Percentiles rank a stretch among this genome's conserved stretches.
These are phyloP conservation scores for Rhodotorula glutinis DNA, from an alignment of 1,284 basidiomycete species.

Conservation along the genomic window DNA sequence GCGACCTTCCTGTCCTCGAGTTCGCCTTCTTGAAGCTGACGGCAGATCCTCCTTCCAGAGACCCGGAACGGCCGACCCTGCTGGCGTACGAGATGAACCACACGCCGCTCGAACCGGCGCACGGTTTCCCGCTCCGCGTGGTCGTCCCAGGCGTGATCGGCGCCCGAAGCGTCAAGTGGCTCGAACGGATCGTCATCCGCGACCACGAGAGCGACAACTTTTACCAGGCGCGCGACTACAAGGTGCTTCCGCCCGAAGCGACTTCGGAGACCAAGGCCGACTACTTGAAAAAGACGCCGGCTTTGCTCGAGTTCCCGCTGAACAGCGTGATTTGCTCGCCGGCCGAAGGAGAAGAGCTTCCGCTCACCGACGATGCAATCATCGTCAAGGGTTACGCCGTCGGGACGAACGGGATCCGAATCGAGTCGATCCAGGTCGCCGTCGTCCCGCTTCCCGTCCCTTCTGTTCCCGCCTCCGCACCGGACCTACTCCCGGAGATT, in stretches of 20 bases:
- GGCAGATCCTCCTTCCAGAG: slow-evolving; percentile 16
- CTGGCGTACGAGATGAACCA: slow-evolving; percentile 64
- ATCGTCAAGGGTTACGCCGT: slow-evolving; percentile 36
- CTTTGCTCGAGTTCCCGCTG: slow-evolving; percentile 30
- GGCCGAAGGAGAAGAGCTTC: background rate
- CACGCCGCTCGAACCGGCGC: slow-evolving; percentile 56
- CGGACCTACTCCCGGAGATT: background rate
- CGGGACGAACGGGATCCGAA: slow-evolving; percentile 17
- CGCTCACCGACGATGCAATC: background rate
- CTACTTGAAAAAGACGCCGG: slow-evolving; percentile 16
- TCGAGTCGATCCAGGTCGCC: slow-evolving; percentile 15
- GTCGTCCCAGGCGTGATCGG: slow-evolving; percentile 62
- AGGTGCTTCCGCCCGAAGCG: slow-evolving; percentile 34
- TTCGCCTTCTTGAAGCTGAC: background rate
- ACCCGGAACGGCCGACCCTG: slow-evolving; percentile 48
- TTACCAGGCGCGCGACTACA: slow-evolving; percentile 38
- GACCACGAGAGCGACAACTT: slow-evolving; percentile 31
- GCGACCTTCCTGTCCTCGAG: background rate
- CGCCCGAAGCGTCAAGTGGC: slow-evolving; percentile 60
- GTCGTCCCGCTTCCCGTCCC: slow-evolving; percentile 8
- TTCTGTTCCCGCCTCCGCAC: background rate
- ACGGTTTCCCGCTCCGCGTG: slow-evolving; percentile 58
- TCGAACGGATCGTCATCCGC: slow-evolving; percentile 52
- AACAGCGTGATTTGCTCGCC: slow-evolving; percentile 33
- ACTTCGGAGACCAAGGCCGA: slow-evolving; percentile 32